A percentile compares a stretch with the other conserved stretches of the same genome.
These are phyloP conservation scores for Marchantia paleacea DNA, from an alignment of 225 moss, liverwort and hornwort species.

Conservation along the genomic window DNA sequence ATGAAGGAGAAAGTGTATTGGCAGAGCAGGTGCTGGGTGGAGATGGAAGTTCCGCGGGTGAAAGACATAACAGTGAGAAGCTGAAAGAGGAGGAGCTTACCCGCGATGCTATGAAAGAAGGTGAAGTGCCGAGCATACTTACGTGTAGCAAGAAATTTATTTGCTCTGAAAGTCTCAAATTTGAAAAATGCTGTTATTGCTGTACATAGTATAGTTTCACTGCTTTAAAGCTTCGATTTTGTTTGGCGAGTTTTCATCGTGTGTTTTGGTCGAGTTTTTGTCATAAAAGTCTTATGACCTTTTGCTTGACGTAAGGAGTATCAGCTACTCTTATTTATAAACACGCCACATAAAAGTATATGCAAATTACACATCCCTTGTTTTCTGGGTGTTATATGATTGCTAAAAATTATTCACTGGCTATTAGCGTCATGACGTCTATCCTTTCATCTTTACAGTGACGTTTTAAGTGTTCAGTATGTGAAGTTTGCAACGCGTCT, in stretches of 20 bases:
- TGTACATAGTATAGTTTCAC: too few relatives aligned
- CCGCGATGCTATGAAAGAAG: slow-evolving; percentile 36
- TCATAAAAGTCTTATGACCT: too few relatives aligned
- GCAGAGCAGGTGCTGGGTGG: slow-evolving; percentile 50
- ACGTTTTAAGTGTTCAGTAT: not conserved
- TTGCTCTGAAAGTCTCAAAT: not conserved
- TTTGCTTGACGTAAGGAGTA: too few relatives aligned
- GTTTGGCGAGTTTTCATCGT: too few relatives aligned
- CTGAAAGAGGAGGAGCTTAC: slow-evolving; percentile 43
- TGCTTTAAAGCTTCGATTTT: too few relatives aligned
- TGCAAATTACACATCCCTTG: not conserved
- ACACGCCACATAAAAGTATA: too few relatives aligned
- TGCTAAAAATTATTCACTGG: not conserved
- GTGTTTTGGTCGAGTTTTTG: too few relatives aligned
- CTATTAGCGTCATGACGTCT: not conserved
- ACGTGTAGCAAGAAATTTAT: not conserved
- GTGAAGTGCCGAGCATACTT: slow-evolving; percentile 15
- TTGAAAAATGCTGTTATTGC: too few relatives aligned
- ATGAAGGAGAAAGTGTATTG: slow-evolving; percentile 85
- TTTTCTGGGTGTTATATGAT: not conserved
- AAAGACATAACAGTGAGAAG: slow-evolving; percentile 38
- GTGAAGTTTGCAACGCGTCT: not conserved
- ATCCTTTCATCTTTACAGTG: not conserved
- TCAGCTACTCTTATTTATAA: too few relatives aligned
- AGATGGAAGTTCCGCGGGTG: slow-evolving; percentile 34